phyloP scores from a whole-genome alignment of 1,139 yeast genomes.

The Kodamaea plutei region DNA sequence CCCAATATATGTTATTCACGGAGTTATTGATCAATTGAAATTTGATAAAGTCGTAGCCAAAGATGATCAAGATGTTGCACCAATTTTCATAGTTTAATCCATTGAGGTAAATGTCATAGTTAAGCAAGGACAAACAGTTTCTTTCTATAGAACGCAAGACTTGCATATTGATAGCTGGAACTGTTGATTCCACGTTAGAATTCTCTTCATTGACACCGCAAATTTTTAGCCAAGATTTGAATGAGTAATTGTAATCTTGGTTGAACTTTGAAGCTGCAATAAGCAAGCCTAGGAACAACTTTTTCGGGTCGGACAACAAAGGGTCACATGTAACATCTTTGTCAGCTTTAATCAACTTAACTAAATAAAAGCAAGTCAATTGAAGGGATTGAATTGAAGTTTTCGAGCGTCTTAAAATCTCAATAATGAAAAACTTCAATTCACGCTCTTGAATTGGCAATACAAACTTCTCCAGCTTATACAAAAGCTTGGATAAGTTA shows the following conservation, averaged over 20 bases:
- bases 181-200: constrained; percentile 12
- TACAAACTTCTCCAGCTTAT: constrained; percentile 12
- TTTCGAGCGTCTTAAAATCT: constrained; percentile 64
- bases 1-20: constrained; percentile 29
- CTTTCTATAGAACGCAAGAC: constrained; percentile 54
- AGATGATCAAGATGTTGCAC: constrained; percentile 44
- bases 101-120: constrained; percentile 54
- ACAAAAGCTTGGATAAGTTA: constrained; percentile 35
- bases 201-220: constrained; percentile 48
- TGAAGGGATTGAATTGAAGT: constrained; percentile 64
- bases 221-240: constrained; percentile 72
- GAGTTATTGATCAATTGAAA: constrained; percentile 15
- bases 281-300: constrained; percentile 61
- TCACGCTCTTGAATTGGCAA: constrained; percentile 19
- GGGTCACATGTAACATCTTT: constrained; percentile 6
- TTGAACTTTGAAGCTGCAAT: constrained; percentile 69
- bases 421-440: constrained; percentile 51
- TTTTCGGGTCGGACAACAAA: constrained; percentile 50
- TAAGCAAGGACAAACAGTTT: constrained; percentile 47
- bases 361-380: constrained; percentile 60
- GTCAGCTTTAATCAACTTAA: constrained; percentile 35
- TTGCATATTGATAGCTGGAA: constrained; percentile 24
- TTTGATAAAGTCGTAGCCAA: constrained; percentile 42
- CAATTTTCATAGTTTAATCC: constrained; percentile 50
- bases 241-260: constrained; percentile 68